A percentile compares a stretch with the other conserved stretches of the same genome.
phyloP scores from a whole-genome alignment of 768 basidiomycete genomes.

The Rossbeevera mucosa region DNA sequence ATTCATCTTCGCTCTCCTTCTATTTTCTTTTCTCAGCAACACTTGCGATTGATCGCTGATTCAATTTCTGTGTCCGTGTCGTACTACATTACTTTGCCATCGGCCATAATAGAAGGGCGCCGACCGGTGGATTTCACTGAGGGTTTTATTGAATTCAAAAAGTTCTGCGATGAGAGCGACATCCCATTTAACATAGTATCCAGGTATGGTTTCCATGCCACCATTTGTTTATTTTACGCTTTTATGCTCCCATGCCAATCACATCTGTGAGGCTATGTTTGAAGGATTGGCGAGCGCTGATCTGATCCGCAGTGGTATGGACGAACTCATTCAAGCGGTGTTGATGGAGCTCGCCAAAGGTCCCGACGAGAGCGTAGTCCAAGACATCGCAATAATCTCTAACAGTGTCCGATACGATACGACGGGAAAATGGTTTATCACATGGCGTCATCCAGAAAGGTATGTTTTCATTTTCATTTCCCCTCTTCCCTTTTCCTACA shows the following conservation, averaged over 20 bases:
- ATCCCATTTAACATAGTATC: slow-evolving; percentile 93
- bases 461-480: slow-evolving; percentile 27
- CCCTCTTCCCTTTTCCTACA: background rate
- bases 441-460: slow-evolving; percentile 88
- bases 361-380: slow-evolving; percentile 50
- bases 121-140: slow-evolving; percentile 13
- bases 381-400: slow-evolving; percentile 86
- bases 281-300: background rate
- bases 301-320: slow-evolving; percentile 68
- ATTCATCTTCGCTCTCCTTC: background rate
- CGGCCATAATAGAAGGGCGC: slow-evolving; percentile 4
- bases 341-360: slow-evolving; percentile 67
- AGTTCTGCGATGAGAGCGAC: slow-evolving; percentile 73
- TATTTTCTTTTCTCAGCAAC: background rate
- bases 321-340: slow-evolving; percentile 87
- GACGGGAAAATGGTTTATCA: slow-evolving; percentile 63
- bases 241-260: slow-evolving; percentile 7
- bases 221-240: background rate
- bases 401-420: slow-evolving; percentile 79
- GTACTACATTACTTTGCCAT: background rate
- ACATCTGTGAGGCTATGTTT: slow-evolving; percentile 2
- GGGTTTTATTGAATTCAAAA: slow-evolving; percentile 85
- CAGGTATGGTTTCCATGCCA: slow-evolving; percentile 45
- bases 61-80: background rate
- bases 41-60: background rate